Evolutionary conservation across 352 stramenopile genomes (phyloP), one percentile per base, ranked within the genome.

Genomic region (Phytophthora macrochlamydospora): DNA sequence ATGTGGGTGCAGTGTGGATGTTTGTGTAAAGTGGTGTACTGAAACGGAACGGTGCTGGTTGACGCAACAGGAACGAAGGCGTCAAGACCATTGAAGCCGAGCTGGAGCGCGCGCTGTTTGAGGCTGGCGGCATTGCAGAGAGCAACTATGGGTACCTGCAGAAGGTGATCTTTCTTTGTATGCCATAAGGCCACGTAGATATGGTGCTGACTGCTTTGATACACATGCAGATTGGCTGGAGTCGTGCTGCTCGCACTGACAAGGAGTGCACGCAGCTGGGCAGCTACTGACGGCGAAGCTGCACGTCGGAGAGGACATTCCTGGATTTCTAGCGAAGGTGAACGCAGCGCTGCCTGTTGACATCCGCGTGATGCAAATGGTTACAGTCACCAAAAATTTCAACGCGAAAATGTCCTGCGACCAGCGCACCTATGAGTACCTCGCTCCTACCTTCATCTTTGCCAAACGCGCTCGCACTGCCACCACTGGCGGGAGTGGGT

Each of bases 51-150:
- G 7, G n/a, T 14, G 18, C 14, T 59, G 11, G 30, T 3, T 40
- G 14, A 13, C 29, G 30, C 30, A 12, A 42, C 67, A 93, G 87
- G 75, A 97, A 98, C 51, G 79, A 93, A 57, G 85, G 86, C 57
- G 88, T 96, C 28, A 77, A 88, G 61, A 97, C 92, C 24, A 93
- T 98, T 58, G 92, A 98, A 56, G 85, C 89, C 14, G 92, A 97
- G 72, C 72, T 98, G 32, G 90, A 97, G 70, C 79, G 81, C 24
- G 92, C 91, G 54, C 66, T 97, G 53, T 97, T 93, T 56, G 78
- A 95, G 56, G 91, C 87, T 18, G 91, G 91, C 14, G 85, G 69
- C 35, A 97, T 98, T 56, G 74, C 84, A n/a, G 81, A 94, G 62
- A 79, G 62, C 59, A 98, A 98, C 74, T 97, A 94, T 63, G 90